Evolutionary conservation across 2,329 filamentous ascomycete species (phyloP), one percentile per base, ranked within the genome.

Genomic region (Sporothrix variecibatus): DNA sequence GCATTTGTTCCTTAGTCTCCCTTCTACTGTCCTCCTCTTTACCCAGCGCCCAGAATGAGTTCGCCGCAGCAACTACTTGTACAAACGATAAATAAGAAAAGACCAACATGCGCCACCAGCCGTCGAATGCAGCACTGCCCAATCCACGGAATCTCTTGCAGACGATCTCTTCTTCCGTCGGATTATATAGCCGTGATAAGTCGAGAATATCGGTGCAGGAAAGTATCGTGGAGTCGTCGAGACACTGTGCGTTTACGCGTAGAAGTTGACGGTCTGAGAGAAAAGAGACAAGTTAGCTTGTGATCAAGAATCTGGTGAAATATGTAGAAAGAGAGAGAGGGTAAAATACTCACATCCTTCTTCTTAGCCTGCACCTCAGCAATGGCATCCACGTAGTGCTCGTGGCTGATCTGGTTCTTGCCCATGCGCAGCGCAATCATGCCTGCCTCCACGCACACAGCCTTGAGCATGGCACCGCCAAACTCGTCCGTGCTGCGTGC

Each of bases 321-420:
- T 20, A 11, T 40, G 53, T 31, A 23, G 43, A 17, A 15, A 9
- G 34, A 28, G 17, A 31, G 20, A 20, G 5, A 7, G 31, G 49
- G 0, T 17, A 31, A 0, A 38, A 26, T 67, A 86, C 88, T 85
- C 79, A 90, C 88, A 77, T 97, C 94, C 89, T 97, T 97, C 92
- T 97, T 97, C 91, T 97, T 92, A 76, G 92, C 91, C 83, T 95
- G 94, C 79, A 99, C 96, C 85, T 99, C 96, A 51, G 94, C 90
- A 83, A 99, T 98, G 75, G 96, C 96, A 86, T 99, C 96, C 70
- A 99, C 96, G 81, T 98, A 99, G 84, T 99, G 94, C 86, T 99
- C 96, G 82, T 99, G 96, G 75, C 93, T 93, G 81, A 99, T 96
- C 89, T 98, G 98, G 85, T 92, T 94, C 87, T 97, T 95, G 76